Evolutionary conservation across 1,284 basidiomycete species (phyloP), one percentile per base, ranked within the genome.

Genomic region (Trametes versicolor): DNA sequence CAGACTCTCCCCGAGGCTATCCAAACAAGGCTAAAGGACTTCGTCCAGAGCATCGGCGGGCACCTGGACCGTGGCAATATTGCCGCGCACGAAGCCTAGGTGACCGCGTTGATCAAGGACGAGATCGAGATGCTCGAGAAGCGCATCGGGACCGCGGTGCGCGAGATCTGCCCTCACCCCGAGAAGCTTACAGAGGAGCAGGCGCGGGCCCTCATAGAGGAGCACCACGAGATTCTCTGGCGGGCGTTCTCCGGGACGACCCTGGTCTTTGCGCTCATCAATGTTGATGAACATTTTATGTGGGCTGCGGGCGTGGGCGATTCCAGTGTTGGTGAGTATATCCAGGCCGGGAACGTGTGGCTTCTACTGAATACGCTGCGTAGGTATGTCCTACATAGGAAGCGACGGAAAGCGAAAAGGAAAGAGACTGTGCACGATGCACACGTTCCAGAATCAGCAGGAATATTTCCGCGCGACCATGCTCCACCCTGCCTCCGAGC

Each of bases 161-260:
- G 13, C 23, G 23, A 48, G 9, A 27, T 63, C 6, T 63, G 56
- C 34, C 41, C 34, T 13, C 7, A 15, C 15, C 62, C 62, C 0
- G 1, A 21, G n/a, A 13, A 19, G 9, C 25, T 58, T 21, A 54
- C 51, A 7, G 51, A 58, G 23, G 21, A 58, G n/a, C 19, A 53
- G 23, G 56, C 56, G 1, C 29, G 34, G 2, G n/a, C 19, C 13
- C 36, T 58, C n/a, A 32, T 58, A 7, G 12, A 37, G 5, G 55
- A 63, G 15, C 47, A 62, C n/a, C 5, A 21, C 12, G 62, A 63
- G 5, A 27, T 47, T 7, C 8, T 63, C 1, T 29, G 41, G 6
- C 56, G 56, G 10, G 57, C 56, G 17, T 58, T 48, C 21, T 36
- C 43, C 15, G 62, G 62, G 12, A 63, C 62, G 13, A 63, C 51